Evolutionary conservation across 2,329 filamentous ascomycete species (phyloP), one percentile per base, ranked within the genome.

Genomic region (Aureobasidium sp.): DNA sequence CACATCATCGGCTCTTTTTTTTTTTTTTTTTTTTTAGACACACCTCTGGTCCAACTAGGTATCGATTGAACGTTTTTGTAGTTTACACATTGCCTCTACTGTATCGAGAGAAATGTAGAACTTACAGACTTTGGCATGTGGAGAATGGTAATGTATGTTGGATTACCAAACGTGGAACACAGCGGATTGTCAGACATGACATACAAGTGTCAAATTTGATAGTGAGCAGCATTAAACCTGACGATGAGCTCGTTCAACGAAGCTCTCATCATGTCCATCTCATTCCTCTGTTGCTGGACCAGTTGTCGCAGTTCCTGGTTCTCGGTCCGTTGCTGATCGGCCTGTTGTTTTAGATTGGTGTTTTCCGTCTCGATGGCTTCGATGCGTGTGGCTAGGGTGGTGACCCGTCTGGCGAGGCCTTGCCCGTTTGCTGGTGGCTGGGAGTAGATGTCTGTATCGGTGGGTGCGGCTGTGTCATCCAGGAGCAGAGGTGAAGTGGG

Each of bases 211-310:
- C 23, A 49, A 7, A 49, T 49, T 38, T 29, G 33, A 21, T 58
- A 46, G 23, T 38, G 59, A 19, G 59, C 45, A 23, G 45, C 19
- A 40, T 55, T 45, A 17, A 38, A 61, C 33, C 49, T 55, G 15
- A 40, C 21, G 1, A 60, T 55, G 40, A 55, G 49, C 15, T 31
- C 40, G 27, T 57, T 38, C 4, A 51, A 15, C n/a, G 51, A 55
- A 43, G 23, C 51, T 25, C 37, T 55, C 51, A 55, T 55, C 51
- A 55, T 33, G 6, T 55, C 51, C 51, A 55, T 55, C 27, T 55
- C 51, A 7, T 21, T 33, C 38, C 51, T 42, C n/a, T 55, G 51
- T 33, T 55, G 51, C 37, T 55, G 51, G 5, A 55, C 37, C 27
- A 55, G 27, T 37, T 55, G 51, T 11, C 51, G 37, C 6, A 55